A percentile compares a stretch with the other conserved stretches of the same genome.
Evolutionary conservation across 106 monocot species (phyloP).

Genomic region (Phalaenopsis aphrodite): DNA sequence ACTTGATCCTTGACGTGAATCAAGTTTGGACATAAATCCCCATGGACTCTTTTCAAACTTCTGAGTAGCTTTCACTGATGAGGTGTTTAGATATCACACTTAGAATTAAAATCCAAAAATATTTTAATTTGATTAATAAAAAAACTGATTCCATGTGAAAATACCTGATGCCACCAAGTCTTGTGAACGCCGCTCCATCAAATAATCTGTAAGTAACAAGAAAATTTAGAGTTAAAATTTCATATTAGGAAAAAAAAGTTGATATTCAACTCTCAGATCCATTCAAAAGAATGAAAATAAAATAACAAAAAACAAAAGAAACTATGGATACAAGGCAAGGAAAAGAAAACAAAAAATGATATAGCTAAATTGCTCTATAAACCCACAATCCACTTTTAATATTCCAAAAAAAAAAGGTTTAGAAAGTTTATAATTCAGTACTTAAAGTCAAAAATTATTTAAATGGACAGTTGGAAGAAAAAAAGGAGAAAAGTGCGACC

Average conservation of each 20-base stretch:
- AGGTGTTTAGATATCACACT: background rate
- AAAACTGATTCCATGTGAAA: background rate
- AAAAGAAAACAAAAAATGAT: background rate
- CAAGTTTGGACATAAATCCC: slow-evolving; percentile 32
- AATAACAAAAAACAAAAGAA: background rate
- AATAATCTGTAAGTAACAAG: background rate
- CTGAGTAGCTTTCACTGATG: background rate
- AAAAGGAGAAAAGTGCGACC: background rate
- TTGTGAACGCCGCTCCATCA: slow-evolving; percentile 1
- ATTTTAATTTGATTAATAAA: background rate
- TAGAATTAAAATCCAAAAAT: background rate
- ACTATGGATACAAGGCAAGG: background rate
- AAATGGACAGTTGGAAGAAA: background rate
- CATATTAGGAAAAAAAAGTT: background rate
- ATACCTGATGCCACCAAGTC: background rate
- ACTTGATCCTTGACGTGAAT: slow-evolving; percentile 30
- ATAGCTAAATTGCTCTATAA: background rate
- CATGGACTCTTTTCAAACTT: slow-evolving; percentile 26
- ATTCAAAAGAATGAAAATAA: background rate
- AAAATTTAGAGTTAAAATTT: background rate
- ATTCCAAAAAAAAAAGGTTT: background rate
- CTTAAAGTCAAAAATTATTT: background rate
- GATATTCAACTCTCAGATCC: background rate
- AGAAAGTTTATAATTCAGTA: background rate
- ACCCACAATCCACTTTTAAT: background rate